Conservation (phyloP, 192 early-diverging fungal genomes). For the Haplosporangium gracile region DNA sequence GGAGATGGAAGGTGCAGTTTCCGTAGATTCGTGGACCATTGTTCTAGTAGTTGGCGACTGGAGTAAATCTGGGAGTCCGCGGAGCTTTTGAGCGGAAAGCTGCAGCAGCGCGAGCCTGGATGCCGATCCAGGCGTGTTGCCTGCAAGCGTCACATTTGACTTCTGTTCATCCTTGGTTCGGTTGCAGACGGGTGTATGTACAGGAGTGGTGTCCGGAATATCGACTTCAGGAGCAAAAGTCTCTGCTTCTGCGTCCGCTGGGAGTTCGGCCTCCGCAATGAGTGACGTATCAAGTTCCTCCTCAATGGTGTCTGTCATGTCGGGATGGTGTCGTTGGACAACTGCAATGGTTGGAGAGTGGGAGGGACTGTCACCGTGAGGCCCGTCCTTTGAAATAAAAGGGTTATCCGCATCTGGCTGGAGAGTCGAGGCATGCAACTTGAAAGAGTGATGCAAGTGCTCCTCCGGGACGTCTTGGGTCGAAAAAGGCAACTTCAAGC, state of each 20-base stretch:
- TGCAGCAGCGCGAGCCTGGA: constrained; percentile 23
- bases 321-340: constrained; percentile 14
- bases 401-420: background rate
- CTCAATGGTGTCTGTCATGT: background rate
- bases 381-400: background rate
- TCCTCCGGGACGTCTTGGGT: background rate
- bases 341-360: constrained; percentile 4
- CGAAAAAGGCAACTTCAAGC: background rate
- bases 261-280: background rate
- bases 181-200: constrained; percentile 30
- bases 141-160: background rate
- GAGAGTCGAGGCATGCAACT: background rate
- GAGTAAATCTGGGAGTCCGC: constrained; percentile 23
- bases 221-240: background rate
- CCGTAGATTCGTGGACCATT: background rate
- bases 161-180: background rate
- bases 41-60: constrained; percentile 8
- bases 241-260: background rate
- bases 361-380: background rate
- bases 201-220: constrained; percentile 5
- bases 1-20: background rate
- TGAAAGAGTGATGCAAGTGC: constrained; percentile 11
- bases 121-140: constrained; percentile 7
- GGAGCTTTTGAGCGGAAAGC: constrained; percentile 31
- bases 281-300: background rate